Conservation (phyloP, 1,284 basidiomycete genomes). For the Marasmius oreades region DNA sequence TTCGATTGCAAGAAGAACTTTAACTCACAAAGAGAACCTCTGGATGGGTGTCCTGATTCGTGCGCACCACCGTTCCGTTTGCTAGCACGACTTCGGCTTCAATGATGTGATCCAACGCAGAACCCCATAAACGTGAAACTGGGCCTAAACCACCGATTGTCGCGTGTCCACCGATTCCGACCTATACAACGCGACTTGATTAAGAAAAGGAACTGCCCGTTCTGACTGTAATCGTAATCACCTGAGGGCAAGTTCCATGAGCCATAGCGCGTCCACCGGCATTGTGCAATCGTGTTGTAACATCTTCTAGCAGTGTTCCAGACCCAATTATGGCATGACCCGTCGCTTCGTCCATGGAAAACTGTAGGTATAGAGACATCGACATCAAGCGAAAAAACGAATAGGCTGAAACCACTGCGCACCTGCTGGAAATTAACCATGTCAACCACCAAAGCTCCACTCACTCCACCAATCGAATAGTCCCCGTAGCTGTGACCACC, state of each 20-base stretch:
- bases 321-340: conserved; percentile 18
- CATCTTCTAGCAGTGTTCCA: conserved; percentile 18
- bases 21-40: conserved; percentile 16
- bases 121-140: conserved; percentile 17
- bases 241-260: conserved; percentile 20
- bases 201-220: conserved; percentile 1
- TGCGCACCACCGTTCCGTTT: conserved; percentile 17
- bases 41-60: conserved; percentile 12
- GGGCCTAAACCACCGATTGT: conserved; percentile 16
- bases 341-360: conserved; percentile 17
- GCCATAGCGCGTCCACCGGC: conserved; percentile 19
- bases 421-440: conserved; percentile 16
- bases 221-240: conserved; percentile 9
- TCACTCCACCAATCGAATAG: conserved; percentile 16
- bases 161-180: not conserved
- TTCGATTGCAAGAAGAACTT: not conserved
- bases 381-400: not conserved
- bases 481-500: conserved; percentile 19
- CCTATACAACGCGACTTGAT: not conserved
- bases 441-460: conserved; percentile 19
- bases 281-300: conserved; percentile 14
- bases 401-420: not conserved
- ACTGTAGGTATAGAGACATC: conserved; percentile 3
- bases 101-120: conserved; percentile 17
- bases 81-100: conserved; percentile 20